Percentiles rank a stretch among this genome's conserved stretches.
Evolutionary conservation across 805 yeast species (phyloP).

Genomic region (Candida sakaeoensis): DNA sequence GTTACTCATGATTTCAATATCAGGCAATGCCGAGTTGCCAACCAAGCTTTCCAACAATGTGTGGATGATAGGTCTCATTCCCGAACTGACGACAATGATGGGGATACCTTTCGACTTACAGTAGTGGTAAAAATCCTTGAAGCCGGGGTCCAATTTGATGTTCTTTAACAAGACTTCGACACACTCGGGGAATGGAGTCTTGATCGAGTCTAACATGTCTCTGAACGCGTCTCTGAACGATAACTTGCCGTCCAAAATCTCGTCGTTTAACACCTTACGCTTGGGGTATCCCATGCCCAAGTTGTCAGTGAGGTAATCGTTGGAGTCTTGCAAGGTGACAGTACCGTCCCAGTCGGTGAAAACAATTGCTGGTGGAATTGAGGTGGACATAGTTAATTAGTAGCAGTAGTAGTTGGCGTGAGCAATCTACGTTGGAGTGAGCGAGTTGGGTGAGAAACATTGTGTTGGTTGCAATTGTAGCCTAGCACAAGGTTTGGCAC

Average conservation of each 20-base stretch:
- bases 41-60: constrained; percentile 71
- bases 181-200: constrained; percentile 77
- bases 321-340: constrained; percentile 91
- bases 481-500: too few species aligned
- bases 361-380: constrained; percentile 60
- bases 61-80: constrained; percentile 89
- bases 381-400: constrained; percentile 11
- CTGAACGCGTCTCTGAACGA: constrained; percentile 80
- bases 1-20: constrained; percentile 80
- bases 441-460: too few species aligned
- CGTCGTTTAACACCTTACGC: constrained; percentile 65
- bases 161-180: constrained; percentile 61
- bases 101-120: constrained; percentile 70
- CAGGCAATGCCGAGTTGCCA: constrained; percentile 68
- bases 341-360: constrained; percentile 99
- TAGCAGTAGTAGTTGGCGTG: too few species aligned
- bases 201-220: constrained; percentile 77
- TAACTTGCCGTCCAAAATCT: constrained; percentile 63
- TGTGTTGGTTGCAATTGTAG: not conserved
- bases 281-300: constrained; percentile 77
- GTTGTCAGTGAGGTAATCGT: constrained; percentile 85
- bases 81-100: constrained; percentile 82
- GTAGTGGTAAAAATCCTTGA: constrained; percentile 77
- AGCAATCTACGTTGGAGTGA: too few species aligned
- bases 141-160: constrained; percentile 85